Base-by-base conservation (phyloP, 768 basidiomycete species). In the Podaxis sp. region DNA sequence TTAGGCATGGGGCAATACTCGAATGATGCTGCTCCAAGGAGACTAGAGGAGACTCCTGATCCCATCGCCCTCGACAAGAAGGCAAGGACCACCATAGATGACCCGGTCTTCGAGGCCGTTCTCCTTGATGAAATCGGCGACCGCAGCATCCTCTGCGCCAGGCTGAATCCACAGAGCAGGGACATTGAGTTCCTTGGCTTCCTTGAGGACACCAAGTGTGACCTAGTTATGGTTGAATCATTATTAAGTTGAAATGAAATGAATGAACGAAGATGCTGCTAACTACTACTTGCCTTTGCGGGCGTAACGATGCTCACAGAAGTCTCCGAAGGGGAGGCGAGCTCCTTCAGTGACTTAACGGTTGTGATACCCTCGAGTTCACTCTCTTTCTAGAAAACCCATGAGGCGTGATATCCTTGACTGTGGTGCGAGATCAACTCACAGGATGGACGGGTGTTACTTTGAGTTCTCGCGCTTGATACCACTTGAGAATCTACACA, bases 151-250 rank as follows among this genome's bases (percentile, higher is more conserved):
- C 66, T 89, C 87, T 6, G 93, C 92, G 22, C 93, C 93, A 6
- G 95, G 95, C 72, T 96, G 95, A 33, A 96, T 82, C 95, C 95
- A 96, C 49, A 95, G 79, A 2, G 87, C 82, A 4, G 87, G 89
- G n/a, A 92, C 73, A n/a, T 74, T 73, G n/a, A 86, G 82, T n/a
- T 80, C 80, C 72, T 87, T 87, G 7, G 88, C 89, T 63, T 86
- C 80, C 71, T 88, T 77, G 68, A 94, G 74, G 59, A 93, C 66
- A 24, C 76, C 77, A 52, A 93, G 82, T 9, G 92, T 94, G 46
- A 94, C 76, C 90, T 93, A 66, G 22, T 53, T 40, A 42, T 22
- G 26, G 19, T 13, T 38, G 49, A 38, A 66, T 39, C 36, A 63
- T 52, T 12, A 59, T 39, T 46, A 40, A 46, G 48, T 38, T 22